A percentile compares a stretch with the other conserved stretches of the same genome.
These are phyloP conservation scores for Apiospora aurea DNA, from an alignment of 2,329 filamentous ascomycete species.

Conservation along the genomic window DNA sequence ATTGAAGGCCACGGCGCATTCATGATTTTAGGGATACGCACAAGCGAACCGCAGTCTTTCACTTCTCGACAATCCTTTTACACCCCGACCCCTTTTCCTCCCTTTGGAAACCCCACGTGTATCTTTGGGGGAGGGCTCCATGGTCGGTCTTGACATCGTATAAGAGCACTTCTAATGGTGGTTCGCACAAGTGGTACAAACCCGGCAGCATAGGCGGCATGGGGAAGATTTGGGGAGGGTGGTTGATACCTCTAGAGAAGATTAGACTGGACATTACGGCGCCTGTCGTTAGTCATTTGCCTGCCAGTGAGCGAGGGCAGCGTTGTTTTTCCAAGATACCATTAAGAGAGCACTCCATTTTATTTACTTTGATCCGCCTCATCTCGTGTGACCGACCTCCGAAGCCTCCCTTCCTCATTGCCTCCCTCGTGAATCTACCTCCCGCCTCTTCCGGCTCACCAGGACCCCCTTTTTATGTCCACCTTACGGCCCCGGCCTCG, in stretches of 20 bases:
- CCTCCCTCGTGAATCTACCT: background rate
- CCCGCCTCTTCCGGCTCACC: background rate
- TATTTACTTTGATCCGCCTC: background rate
- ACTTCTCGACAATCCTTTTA: slow-evolving; percentile 11
- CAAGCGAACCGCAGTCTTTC: background rate
- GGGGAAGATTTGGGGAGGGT: slow-evolving; percentile 3
- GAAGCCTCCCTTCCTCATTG: too few species aligned
- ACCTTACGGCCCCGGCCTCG: background rate
- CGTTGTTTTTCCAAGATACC: slow-evolving; percentile 21
- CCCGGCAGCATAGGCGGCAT: slow-evolving; percentile 24
- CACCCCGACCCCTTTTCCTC: background rate
- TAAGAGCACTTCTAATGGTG: slow-evolving; percentile 16
- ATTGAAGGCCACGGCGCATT: background rate
- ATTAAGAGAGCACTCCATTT: slow-evolving; percentile 7
- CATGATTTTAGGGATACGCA: background rate
- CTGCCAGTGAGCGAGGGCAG: slow-evolving; percentile 21
- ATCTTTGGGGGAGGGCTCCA: background rate
- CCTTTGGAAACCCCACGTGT: background rate
- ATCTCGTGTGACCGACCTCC: background rate
- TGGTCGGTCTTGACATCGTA: background rate
- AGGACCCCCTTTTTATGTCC: background rate
- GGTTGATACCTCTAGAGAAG: background rate
- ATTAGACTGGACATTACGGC: slow-evolving; percentile 18
- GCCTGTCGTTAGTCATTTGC: slow-evolving; percentile 8
- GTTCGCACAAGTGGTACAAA: slow-evolving; percentile 16